These are phyloP conservation scores for Rauvolfia tetraphylla DNA, from an alignment of 257 asterid species.

Conservation along the genomic window DNA sequence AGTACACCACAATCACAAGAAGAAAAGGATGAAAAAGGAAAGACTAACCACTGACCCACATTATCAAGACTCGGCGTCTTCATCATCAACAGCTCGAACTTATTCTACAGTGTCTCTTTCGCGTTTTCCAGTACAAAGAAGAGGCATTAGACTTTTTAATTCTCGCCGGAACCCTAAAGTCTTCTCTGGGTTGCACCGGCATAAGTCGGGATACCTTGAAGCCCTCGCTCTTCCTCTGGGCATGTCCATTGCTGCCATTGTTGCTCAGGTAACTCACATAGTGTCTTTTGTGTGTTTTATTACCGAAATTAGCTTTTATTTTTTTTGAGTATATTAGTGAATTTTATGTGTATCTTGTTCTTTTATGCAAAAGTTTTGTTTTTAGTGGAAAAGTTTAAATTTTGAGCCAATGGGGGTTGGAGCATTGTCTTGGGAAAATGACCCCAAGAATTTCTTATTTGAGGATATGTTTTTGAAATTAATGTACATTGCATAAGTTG, in stretches of 20 bases:
- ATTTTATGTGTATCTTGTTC: slow-evolving; percentile 4
- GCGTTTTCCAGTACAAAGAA: slow-evolving; percentile 20
- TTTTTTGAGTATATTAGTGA: not conserved
- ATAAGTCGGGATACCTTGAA: slow-evolving; percentile 38
- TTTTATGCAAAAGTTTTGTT: slow-evolving; percentile 1
- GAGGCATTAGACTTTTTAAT: slow-evolving; percentile 51
- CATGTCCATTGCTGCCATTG: slow-evolving; percentile 84
- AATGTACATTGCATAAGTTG: not conserved
- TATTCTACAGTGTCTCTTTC: slow-evolving; percentile 30
- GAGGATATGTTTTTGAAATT: not conserved
- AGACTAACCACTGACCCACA: slow-evolving; percentile 24
- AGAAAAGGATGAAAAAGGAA: slow-evolving; percentile 40
- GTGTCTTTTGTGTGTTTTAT: not conserved
- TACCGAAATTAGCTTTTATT: not conserved
- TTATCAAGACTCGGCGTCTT: slow-evolving; percentile 38
- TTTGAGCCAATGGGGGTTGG: not conserved
- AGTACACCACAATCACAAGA: slow-evolving; percentile 6
- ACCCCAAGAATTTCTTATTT: not conserved
- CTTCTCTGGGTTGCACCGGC: slow-evolving; percentile 38
- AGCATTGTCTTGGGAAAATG: not conserved
- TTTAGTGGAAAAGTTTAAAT: not conserved
- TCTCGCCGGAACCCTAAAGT: slow-evolving; percentile 42
- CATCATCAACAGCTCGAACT: slow-evolving; percentile 26
- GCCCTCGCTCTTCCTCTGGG: slow-evolving; percentile 87
- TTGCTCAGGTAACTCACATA: slow-evolving; percentile 53